Evolutionary conservation across 106 monocot genomes (phyloP).

Genomic region (Platanthera guangdongensis): DNA sequence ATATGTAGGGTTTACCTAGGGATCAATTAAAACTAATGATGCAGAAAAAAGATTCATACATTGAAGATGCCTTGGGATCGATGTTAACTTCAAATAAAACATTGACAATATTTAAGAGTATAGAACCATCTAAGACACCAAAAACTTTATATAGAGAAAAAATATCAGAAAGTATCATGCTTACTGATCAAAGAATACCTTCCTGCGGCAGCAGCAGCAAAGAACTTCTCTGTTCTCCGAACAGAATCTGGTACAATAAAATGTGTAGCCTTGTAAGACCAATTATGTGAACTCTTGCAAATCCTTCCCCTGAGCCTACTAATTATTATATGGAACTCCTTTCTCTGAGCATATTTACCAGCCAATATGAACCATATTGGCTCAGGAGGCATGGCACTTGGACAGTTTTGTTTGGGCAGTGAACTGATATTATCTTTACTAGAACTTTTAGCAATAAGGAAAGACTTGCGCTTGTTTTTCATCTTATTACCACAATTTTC

Average conservation of each 20-base stretch:
- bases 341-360: conserved; percentile 72
- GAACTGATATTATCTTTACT: neutral
- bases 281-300: conserved; percentile 84
- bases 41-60: neutral
- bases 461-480: neutral
- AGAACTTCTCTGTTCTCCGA: conserved; percentile 91
- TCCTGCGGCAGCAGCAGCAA: conserved; percentile 94
- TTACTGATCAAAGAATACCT: conserved; percentile 35
- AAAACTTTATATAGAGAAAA: neutral
- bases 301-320: conserved; percentile 48
- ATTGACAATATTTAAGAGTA: neutral
- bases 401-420: neutral
- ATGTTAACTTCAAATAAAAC: neutral
- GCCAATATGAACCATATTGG: conserved; percentile 72
- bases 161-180: neutral
- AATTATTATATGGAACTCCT: conserved; percentile 56
- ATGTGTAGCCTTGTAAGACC: conserved; percentile 90
- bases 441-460: neutral
- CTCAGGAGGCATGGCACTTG: conserved; percentile 7
- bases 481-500: neutral
- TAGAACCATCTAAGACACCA: neutral
- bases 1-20: neutral
- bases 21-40: neutral
- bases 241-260: conserved; percentile 71
- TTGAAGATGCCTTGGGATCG: neutral